A percentile compares a stretch with the other conserved stretches of the same genome.
Conservation (phyloP, 495 filamentous ascomycete genomes). For the Penicillium pulvis region DNA sequence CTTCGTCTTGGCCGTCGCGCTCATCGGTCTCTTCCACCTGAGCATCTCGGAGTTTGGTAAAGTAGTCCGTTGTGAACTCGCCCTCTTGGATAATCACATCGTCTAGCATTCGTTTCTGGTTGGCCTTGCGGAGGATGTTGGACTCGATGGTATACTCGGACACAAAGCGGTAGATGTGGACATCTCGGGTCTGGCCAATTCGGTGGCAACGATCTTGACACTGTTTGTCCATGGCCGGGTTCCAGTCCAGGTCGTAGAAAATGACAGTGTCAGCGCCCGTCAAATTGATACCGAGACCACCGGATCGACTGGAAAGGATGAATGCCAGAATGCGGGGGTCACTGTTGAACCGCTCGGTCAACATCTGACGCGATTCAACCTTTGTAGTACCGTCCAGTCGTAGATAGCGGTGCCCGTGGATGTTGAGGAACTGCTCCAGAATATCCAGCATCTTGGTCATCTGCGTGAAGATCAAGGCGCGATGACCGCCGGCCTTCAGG, state of each 20-base stretch:
- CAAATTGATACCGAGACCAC: slow-evolving; percentile 93
- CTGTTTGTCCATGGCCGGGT: slow-evolving; percentile 99
- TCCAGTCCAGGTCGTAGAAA: slow-evolving; percentile 99
- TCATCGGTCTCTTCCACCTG: slow-evolving; percentile 69
- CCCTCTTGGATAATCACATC: slow-evolving; percentile 99
- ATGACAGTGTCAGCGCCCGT: slow-evolving; percentile 98
- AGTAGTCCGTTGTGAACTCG: slow-evolving; percentile 97
- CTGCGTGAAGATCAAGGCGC: slow-evolving; percentile 96
- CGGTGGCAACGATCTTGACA: slow-evolving; percentile 98
- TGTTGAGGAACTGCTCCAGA: slow-evolving; percentile 96
- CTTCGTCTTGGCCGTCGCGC: slow-evolving; percentile 60
- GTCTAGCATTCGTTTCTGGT: slow-evolving; percentile 96
- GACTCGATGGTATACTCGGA: slow-evolving; percentile 98
- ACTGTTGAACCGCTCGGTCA: slow-evolving; percentile 97
- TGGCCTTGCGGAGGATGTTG: slow-evolving; percentile 94
- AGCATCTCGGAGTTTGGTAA: slow-evolving; percentile 73
- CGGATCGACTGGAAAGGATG: slow-evolving; percentile 92
- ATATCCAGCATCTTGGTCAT: slow-evolving; percentile 99
- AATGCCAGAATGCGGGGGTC: slow-evolving; percentile 90
- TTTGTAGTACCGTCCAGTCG: slow-evolving; percentile 94
- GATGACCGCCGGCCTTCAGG: slow-evolving; percentile 86
- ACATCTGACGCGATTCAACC: slow-evolving; percentile 90
- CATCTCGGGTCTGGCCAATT: slow-evolving; percentile 96
- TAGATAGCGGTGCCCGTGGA: slow-evolving; percentile 94
- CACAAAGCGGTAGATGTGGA: slow-evolving; percentile 97